phyloP scores from a whole-genome alignment of 345 rosid genomes.

The Syzygium oleosum region DNA sequence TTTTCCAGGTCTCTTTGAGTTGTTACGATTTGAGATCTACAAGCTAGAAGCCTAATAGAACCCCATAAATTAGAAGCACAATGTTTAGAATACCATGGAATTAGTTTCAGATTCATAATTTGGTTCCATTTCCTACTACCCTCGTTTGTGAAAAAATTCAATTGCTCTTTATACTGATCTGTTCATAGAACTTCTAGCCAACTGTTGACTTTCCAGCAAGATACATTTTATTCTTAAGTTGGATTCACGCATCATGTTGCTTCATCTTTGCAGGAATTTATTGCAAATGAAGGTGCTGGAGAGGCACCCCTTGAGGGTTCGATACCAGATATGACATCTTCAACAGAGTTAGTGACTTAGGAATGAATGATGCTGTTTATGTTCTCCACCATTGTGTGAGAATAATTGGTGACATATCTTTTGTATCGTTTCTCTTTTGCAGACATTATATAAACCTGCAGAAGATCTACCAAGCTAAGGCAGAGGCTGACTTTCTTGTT shows the following conservation, averaged over 20 bases:
- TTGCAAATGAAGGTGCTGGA: constrained; percentile 74
- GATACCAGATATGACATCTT: constrained; percentile 99
- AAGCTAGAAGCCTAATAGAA: neutral
- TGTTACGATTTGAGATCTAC: neutral
- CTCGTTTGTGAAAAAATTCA: neutral
- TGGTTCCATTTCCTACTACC: neutral
- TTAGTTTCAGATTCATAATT: neutral
- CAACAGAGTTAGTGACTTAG: constrained; percentile 73
- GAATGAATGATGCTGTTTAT: neutral
- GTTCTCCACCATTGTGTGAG: neutral
- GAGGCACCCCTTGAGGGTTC: constrained; percentile 97
- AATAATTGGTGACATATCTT: neutral
- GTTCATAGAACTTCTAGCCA: neutral
- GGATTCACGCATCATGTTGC: neutral
- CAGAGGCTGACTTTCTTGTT: constrained; percentile 81
- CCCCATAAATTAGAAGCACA: neutral
- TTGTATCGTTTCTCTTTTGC: constrained; percentile 6
- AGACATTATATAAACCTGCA: constrained; percentile 87
- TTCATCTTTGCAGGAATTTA: constrained; percentile 55
- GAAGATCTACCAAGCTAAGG: constrained; percentile 83
- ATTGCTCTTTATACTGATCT: neutral
- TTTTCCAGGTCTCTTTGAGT: neutral
- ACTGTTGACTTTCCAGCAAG: neutral
- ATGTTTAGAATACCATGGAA: neutral
- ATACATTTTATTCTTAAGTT: neutral